These are phyloP conservation scores for Phyllostachys edulis DNA, from an alignment of 176 grass and related monocot genomes.

Conservation along the genomic window DNA sequence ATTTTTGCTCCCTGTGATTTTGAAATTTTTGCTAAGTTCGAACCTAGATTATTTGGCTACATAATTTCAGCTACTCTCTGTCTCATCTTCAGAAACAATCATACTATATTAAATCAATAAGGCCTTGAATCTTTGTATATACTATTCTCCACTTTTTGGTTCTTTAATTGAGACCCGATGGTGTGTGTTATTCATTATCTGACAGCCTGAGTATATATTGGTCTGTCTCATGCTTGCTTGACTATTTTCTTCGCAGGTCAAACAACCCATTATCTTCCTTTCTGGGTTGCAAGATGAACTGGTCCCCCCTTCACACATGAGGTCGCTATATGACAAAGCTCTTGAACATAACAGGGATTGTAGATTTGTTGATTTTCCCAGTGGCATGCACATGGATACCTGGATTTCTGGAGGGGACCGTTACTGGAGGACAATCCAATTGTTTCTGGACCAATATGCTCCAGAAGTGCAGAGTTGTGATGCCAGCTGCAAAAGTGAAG, in stretches of 20 bases:
- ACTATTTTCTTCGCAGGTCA: conserved; percentile 49
- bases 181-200: neutral
- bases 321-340: conserved; percentile 68
- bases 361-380: conserved; percentile 95
- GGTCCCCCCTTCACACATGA: conserved; percentile 89
- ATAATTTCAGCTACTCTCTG: neutral
- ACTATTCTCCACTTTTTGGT: neutral
- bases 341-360: conserved; percentile 56
- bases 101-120: neutral
- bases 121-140: conserved; percentile 5
- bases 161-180: conserved; percentile 15
- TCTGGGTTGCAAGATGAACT: conserved; percentile 97
- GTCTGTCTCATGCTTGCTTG: neutral
- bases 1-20: neutral
- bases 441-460: conserved; percentile 70
- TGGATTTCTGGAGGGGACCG: conserved; percentile 85
- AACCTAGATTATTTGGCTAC: neutral
- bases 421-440: conserved; percentile 92
- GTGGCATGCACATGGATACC: conserved; percentile 98
- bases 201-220: conserved; percentile 1
- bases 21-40: neutral
- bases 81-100: conserved; percentile 12
- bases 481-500: conserved; percentile 46
- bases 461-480: conserved; percentile 47
- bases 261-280: conserved; percentile 89